Base-by-base conservation (phyloP, 768 basidiomycete species). In the Tulasnella sp. region DNA sequence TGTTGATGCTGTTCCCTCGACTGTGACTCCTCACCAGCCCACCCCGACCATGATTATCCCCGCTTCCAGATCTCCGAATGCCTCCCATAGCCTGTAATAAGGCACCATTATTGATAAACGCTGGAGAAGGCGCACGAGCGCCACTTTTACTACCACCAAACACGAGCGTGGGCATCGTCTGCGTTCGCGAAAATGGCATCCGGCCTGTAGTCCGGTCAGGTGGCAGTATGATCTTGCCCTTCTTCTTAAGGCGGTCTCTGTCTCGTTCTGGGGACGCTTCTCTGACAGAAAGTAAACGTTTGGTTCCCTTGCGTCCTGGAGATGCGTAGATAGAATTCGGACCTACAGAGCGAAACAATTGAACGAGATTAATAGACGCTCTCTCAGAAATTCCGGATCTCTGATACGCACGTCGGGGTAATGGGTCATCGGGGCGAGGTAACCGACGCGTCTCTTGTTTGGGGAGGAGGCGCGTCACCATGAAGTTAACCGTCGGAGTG, bases 381-480 rank as follows among this genome's bases (percentile, higher is more conserved):
- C n/a, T n/a, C n/a, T n/a, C n/a, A n/a, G n/a, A n/a, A n/a, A n/a
- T n/a, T n/a, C n/a, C n/a, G n/a, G n/a, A n/a, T n/a, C n/a, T n/a
- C n/a, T 50, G 30, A 13, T 32, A 34, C 59, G 17, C 19, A 61
- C 52, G 38, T 43, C 59, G 59, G 17, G 59, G 59, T 21, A 58
- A 1, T 3, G 59, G 59, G 27, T 61, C 59, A 21, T 61, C 59
- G 15, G 59, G 59, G 11, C 59, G 54, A 26, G 59, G 59, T 2
- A 44, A 42, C 23, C 51, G 56, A 47, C 32, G 30, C 34, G 53
- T 26, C 5, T 19, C 34, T 7, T 5, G 5, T 26, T 23, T 24
- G 9, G 59, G 51, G 34, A 61, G 59, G 27, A 61, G 50, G 21
- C 59, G 50, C 38, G 59, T 54, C 19, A 48, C 51, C 30, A 30